Conservation (phyloP, 306 rosid genomes). For the Arachis stenosperma region DNA sequence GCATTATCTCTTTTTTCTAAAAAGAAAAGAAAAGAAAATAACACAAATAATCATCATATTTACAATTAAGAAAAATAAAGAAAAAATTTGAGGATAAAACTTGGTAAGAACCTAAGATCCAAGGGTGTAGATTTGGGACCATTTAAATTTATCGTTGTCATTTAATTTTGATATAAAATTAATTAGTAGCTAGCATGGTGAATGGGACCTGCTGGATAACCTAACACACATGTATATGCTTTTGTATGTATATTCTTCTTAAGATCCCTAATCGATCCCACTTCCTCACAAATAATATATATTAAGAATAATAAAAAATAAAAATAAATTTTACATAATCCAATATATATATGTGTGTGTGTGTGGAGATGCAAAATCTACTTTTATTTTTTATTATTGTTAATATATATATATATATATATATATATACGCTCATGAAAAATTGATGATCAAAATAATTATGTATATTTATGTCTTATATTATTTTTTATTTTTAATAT, state of each 20-base stretch:
- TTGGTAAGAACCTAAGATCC: neutral
- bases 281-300: neutral
- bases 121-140: neutral
- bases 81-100: neutral
- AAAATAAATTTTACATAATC: neutral
- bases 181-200: neutral
- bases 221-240: neutral
- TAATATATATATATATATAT: no score
- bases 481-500: no score
- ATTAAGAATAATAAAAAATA: neutral
- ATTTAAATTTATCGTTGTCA: neutral
- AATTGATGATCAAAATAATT: no score
- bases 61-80: neutral
- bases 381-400: no score
- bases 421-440: no score
- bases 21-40: no score
- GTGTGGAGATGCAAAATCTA: no score
- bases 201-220: neutral
- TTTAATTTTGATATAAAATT: no score
- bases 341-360: no score
- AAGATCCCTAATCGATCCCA: conserved; percentile 5
- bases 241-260: neutral
- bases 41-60: neutral
- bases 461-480: no score
- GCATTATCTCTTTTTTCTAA: no score